Percentiles rank a stretch among this genome's conserved stretches.
These are phyloP conservation scores for Aspergillus sp. DNA, from an alignment of 2,329 filamentous ascomycete genomes.

Conservation along the genomic window DNA sequence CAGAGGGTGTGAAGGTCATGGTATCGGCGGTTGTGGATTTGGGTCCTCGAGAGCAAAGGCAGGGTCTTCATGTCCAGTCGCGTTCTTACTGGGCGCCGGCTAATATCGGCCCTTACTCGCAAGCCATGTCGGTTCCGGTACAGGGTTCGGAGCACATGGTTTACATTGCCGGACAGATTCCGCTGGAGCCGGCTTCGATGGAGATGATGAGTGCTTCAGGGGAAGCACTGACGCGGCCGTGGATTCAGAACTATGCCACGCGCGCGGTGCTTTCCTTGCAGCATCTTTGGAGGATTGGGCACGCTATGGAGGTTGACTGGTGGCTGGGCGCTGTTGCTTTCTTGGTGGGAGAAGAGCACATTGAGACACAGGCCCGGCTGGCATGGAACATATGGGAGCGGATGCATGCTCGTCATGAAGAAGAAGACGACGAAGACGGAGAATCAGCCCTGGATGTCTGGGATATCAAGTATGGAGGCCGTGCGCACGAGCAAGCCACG, in stretches of 20 bases:
- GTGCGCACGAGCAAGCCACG: slow-evolving; percentile 46
- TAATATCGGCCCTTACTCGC: slow-evolving; percentile 96
- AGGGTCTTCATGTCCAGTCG: slow-evolving; percentile 83
- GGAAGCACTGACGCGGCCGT: slow-evolving; percentile 18
- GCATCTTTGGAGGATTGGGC: slow-evolving; percentile 82
- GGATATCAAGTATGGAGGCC: slow-evolving; percentile 59
- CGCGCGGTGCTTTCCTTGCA: slow-evolving; percentile 77
- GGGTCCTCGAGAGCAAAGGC: slow-evolving; percentile 33
- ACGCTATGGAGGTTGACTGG: slow-evolving; percentile 68
- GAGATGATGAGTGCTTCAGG: slow-evolving; percentile 36
- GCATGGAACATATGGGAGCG: slow-evolving; percentile 51
- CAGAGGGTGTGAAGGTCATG: slow-evolving; percentile 61
- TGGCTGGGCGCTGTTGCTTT: slow-evolving; percentile 79
- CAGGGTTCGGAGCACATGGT: slow-evolving; percentile 47
- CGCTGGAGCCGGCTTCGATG: slow-evolving; percentile 81
- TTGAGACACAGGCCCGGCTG: slow-evolving; percentile 37
- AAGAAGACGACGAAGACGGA: slow-evolving; percentile 48
- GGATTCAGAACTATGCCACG: slow-evolving; percentile 48
- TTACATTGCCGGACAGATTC: slow-evolving; percentile 86
- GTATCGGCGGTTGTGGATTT: slow-evolving; percentile 54
- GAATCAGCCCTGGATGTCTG: slow-evolving; percentile 49
- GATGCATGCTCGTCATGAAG: slow-evolving; percentile 31
- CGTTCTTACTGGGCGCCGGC: slow-evolving; percentile 96
- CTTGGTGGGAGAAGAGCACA: slow-evolving; percentile 53
- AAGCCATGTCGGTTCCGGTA: slow-evolving; percentile 62